Conservation (phyloP, 805 yeast genomes). For the Saturnispora halmiae region DNA sequence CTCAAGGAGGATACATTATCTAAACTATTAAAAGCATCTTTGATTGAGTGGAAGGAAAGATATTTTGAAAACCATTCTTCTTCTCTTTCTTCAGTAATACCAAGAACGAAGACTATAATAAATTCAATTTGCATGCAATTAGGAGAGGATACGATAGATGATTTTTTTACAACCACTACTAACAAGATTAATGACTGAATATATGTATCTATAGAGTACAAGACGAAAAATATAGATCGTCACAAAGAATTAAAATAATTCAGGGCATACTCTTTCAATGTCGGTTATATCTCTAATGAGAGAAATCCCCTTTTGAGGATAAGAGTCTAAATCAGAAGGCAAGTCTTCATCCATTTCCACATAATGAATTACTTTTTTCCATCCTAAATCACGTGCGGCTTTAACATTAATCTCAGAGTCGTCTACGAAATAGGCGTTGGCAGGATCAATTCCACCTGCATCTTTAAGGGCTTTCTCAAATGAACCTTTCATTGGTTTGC, state of each 20-base stretch:
- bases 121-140: conserved; percentile 11
- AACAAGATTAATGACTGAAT: no score
- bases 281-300: conserved; percentile 53
- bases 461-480: conserved; percentile 56
- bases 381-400: conserved; percentile 65
- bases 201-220: background rate
- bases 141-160: conserved; percentile 2
- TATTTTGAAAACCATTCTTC: conserved; percentile 9
- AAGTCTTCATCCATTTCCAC: conserved; percentile 61
- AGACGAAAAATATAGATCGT: background rate
- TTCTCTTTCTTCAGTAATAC: conserved; percentile 8
- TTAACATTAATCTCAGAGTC: conserved; percentile 74
- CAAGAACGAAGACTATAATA: conserved; percentile 10
- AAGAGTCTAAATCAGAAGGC: conserved; percentile 29
- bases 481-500: conserved; percentile 79
- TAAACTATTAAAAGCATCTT: background rate
- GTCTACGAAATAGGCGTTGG: conserved; percentile 68
- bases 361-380: conserved; percentile 62
- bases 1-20: background rate
- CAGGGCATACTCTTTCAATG: conserved; percentile 41
- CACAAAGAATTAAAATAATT: conserved; percentile 36
- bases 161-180: conserved; percentile 11
- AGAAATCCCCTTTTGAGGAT: conserved; percentile 33
- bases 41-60: conserved; percentile 1
- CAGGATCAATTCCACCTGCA: conserved; percentile 45